A percentile compares a stretch with the other conserved stretches of the same genome.
These are phyloP conservation scores for Trichothecium sympodiale DNA, from an alignment of 2,329 filamentous ascomycete species.

Conservation along the genomic window DNA sequence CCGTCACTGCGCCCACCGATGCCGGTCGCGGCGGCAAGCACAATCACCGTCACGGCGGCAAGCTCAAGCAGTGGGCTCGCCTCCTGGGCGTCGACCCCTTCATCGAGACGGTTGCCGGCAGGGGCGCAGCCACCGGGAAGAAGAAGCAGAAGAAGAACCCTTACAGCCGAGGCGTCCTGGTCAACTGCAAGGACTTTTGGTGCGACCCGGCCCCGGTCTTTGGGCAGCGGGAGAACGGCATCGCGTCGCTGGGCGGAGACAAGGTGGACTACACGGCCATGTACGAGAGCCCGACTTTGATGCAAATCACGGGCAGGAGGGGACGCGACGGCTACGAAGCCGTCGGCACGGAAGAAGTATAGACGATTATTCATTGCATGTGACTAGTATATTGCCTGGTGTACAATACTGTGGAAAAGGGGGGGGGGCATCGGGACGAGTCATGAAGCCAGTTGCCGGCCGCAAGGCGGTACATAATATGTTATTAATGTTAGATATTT, in stretches of 20 bases:
- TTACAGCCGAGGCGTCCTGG: constrained; percentile 71
- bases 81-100: constrained; percentile 89
- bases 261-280: constrained; percentile 77
- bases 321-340: constrained; percentile 50
- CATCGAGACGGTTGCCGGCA: constrained; percentile 79
- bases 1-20: constrained; percentile 42
- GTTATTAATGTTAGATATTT: too few relatives aligned
- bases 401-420: too few relatives aligned
- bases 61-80: constrained; percentile 69
- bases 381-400: too few relatives aligned
- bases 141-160: constrained; percentile 60
- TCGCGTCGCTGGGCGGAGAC: constrained; percentile 66
- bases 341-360: constrained; percentile 44
- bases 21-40: constrained; percentile 31
- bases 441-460: too few relatives aligned
- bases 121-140: constrained; percentile 53
- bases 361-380: constrained; percentile 1
- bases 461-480: too few relatives aligned
- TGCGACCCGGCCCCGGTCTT: constrained; percentile 80
- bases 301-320: constrained; percentile 42
- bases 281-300: constrained; percentile 72
- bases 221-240: constrained; percentile 60
- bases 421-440: too few relatives aligned
- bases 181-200: constrained; percentile 96
- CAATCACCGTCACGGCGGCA: constrained; percentile 50